A percentile compares a stretch with the other conserved stretches of the same genome.
Evolutionary conservation across 371 early-diverging fungal species (phyloP).

Genomic region (Dipsacomyces acuminosporus): DNA sequence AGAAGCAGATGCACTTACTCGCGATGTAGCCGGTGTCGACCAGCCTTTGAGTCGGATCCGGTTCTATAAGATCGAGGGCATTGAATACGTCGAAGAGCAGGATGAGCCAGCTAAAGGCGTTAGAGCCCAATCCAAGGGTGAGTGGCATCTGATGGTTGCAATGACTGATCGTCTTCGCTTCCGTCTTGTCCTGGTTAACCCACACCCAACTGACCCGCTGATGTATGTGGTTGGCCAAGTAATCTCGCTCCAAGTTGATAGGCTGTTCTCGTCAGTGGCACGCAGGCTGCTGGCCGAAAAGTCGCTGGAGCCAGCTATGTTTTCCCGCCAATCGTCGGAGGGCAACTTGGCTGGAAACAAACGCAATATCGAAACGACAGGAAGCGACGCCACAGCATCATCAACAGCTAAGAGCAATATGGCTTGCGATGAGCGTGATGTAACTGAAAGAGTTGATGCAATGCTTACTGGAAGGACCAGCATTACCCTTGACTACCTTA

Average conservation of each 20-base stretch:
- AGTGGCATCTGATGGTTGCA: slow-evolving; percentile 44
- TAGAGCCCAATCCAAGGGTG: slow-evolving; percentile 5
- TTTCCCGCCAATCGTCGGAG: neutral
- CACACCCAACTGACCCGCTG: slow-evolving; percentile 24
- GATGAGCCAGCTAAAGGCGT: neutral
- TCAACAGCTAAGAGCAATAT: no score
- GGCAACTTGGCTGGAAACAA: slow-evolving; percentile 1
- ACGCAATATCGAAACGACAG: neutral
- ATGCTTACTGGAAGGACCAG: slow-evolving; percentile 42
- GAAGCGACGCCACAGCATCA: no score
- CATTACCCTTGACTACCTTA: slow-evolving; percentile 43
- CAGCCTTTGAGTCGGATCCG: slow-evolving; percentile 31
- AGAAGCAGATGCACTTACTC: slow-evolving; percentile 35
- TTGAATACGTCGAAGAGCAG: slow-evolving; percentile 34
- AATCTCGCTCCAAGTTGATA: slow-evolving; percentile 41
- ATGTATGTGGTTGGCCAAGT: slow-evolving; percentile 32
- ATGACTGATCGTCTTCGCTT: slow-evolving; percentile 46
- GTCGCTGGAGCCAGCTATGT: slow-evolving; percentile 3
- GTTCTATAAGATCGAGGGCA: slow-evolving; percentile 46
- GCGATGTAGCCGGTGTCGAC: slow-evolving; percentile 28
- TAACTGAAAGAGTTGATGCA: slow-evolving; percentile 35
- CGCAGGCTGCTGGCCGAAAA: slow-evolving; percentile 27
- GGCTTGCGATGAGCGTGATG: slow-evolving; percentile 18
- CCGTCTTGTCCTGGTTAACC: slow-evolving; percentile 35
- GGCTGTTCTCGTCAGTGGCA: slow-evolving; percentile 41